A percentile compares a stretch with the other conserved stretches of the same genome.
Evolutionary conservation across 208 protist species (phyloP).

Genomic region (Trichomonas tenax): DNA sequence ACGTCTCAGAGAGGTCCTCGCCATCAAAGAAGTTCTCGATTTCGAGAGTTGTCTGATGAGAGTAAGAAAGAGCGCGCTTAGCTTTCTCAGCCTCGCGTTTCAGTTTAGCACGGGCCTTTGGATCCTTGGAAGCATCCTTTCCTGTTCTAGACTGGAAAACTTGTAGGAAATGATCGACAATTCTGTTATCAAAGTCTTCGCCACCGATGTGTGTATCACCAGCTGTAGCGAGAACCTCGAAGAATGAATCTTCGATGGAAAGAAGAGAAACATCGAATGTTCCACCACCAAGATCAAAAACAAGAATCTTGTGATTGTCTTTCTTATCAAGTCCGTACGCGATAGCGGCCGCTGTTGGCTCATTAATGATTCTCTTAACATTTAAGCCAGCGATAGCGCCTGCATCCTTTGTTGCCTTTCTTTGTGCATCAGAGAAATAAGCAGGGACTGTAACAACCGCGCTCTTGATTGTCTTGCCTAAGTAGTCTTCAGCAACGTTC

Average conservation of each 20-base stretch:
- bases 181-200: no score
- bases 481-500: constrained; percentile 73
- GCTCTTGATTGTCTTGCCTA: constrained; percentile 67
- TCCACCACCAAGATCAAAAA: no score
- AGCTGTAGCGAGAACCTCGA: constrained; percentile 82
- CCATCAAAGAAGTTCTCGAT: constrained; percentile 83
- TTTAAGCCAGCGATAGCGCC: constrained; percentile 69
- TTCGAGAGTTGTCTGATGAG: constrained; percentile 62
- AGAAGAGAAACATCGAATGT: constrained; percentile 86
- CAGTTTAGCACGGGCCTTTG: constrained; percentile 51
- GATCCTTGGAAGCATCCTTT: constrained; percentile 53
- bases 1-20: constrained; percentile 71
- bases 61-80: constrained; percentile 62
- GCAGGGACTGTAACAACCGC: constrained; percentile 88
- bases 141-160: constrained; percentile 76
- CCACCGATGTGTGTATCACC: constrained; percentile 99
- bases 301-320: constrained; percentile 29
- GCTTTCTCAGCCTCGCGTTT: constrained; percentile 61
- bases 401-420: constrained; percentile 73
- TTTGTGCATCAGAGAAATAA: constrained; percentile 88
- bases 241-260: constrained; percentile 72
- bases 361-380: constrained; percentile 98
- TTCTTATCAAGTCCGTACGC: constrained; percentile 86
- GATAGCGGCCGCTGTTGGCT: constrained; percentile 96
- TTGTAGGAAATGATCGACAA: constrained; percentile 82